These are phyloP conservation scores for Globisporangium radiosum DNA, from an alignment of 352 stramenopile species.

Conservation along the genomic window DNA sequence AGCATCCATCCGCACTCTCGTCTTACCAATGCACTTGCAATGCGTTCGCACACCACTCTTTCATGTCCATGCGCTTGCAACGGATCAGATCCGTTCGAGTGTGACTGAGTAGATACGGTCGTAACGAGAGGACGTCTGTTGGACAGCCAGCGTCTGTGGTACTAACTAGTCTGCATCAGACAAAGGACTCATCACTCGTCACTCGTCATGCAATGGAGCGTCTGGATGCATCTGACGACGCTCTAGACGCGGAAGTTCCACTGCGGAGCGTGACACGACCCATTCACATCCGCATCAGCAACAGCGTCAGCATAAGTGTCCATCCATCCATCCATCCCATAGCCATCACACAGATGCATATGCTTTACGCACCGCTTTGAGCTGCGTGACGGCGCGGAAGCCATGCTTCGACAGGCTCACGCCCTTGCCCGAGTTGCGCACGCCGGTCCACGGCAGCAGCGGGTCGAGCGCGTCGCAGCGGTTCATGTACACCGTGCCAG, in stretches of 20 bases:
- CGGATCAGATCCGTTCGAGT: too few relatives aligned
- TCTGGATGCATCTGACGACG: too few relatives aligned
- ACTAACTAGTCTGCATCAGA: too few relatives aligned
- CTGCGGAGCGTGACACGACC: conserved; percentile 14
- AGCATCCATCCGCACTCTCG: too few relatives aligned
- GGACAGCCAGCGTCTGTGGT: too few relatives aligned
- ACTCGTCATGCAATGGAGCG: too few relatives aligned
- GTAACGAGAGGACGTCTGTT: too few relatives aligned
- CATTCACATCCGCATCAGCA: not conserved
- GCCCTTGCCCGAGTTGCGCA: conserved; percentile 76
- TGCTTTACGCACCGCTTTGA: conserved; percentile 55
- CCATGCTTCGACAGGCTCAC: conserved; percentile 78
- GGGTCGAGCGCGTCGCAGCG: conserved; percentile 77
- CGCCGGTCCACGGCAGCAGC: conserved; percentile 75
- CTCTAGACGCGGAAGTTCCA: conserved; percentile 69
- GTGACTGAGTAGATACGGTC: too few relatives aligned
- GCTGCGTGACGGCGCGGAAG: conserved; percentile 69
- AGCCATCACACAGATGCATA: not conserved
- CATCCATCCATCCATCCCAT: not conserved
- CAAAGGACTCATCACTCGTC: too few relatives aligned
- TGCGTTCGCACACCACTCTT: too few relatives aligned
- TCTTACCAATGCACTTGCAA: too few relatives aligned
- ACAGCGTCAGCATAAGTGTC: conserved; percentile 1
- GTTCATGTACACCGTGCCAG: conserved; percentile 84
- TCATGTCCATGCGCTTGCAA: too few relatives aligned